Conservation (phyloP, 2,329 filamentous ascomycete genomes). For the Trichophyton rubrum region DNA sequence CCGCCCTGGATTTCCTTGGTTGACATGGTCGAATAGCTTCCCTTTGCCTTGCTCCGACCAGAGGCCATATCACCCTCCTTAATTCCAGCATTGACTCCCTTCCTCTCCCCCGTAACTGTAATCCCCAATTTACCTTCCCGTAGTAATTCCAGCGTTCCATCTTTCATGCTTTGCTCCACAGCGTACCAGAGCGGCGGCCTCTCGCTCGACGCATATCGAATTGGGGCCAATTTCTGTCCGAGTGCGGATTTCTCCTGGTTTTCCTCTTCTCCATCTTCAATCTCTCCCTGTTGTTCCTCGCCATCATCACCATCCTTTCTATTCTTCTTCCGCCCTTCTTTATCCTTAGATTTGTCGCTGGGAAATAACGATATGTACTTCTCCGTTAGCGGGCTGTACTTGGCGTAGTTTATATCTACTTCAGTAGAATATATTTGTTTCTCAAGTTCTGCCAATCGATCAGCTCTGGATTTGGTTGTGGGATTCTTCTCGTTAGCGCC, state of each 20-base stretch:
- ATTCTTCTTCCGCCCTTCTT: not conserved
- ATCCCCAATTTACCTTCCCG: conserved; percentile 30
- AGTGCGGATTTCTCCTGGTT: conserved; percentile 12
- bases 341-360: conserved; percentile 17
- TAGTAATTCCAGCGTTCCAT: conserved; percentile 31
- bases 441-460: conserved; percentile 19
- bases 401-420: conserved; percentile 50
- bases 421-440: conserved; percentile 37
- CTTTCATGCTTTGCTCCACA: conserved; percentile 34
- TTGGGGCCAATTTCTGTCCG: conserved; percentile 10
- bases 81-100: conserved; percentile 1
- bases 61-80: not conserved
- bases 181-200: conserved; percentile 35
- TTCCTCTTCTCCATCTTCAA: conserved; percentile 1
- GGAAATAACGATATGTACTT: conserved; percentile 48
- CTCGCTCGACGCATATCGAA: conserved; percentile 12
- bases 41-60: not conserved
- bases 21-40: not conserved
- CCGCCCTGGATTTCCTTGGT: not conserved
- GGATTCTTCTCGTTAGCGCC: not conserved
- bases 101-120: conserved; percentile 14
- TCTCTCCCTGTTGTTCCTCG: not conserved
- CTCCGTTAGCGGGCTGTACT: conserved; percentile 48
- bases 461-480: not conserved
- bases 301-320: not conserved